Evolutionary conservation across 805 yeast species (phyloP), one percentile per base, ranked within the genome.

Genomic region (Candida yuanshanica): DNA sequence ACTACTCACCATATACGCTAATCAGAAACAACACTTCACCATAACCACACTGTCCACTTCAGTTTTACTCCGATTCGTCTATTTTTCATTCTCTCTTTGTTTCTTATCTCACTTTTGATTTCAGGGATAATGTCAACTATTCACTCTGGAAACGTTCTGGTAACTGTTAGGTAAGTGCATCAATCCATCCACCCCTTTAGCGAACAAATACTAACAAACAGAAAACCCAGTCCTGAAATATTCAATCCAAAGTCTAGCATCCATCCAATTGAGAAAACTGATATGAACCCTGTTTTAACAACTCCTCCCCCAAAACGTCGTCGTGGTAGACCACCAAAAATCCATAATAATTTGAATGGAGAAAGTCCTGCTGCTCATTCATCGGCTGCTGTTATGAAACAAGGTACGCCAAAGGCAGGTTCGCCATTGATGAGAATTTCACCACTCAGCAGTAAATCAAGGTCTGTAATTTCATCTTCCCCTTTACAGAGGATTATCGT

Each of bases 371-470:
- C 60, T 29, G 59, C 56, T 10, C 41, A 41, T 38, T 36, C 49
- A 8, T 56, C 61, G 0, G 61, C 61, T 4, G 55, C 59, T 16
- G 56, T 52, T 9, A 21, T 53, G 37, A 56, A 50, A 36, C 58
- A 50, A 33, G 61, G 61, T 1, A 48, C 59, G 8, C 61, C 61
- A 20, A 55, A 51, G 39, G 47, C 57, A 0, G 42, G 48, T 16
- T 45, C 56, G 1, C 56, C 60, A 3, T n/a, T 57, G 33, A 57
- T 57, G 61, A 51, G 53, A 37, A 51, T 56, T 7, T 55, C 61
- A 1, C 61, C 61, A 2, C 29, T 41, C 12, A 33, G 38, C 22
- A 36, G 35, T 10, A 27, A 14, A 22, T n/a, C n/a, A n/a, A n/a
- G n/a, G n/a, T n/a, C n/a, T n/a, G n/a, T n/a, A 14, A 20, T 22